Base-by-base conservation (phyloP, 2,329 filamentous ascomycete species). In the Hypomyces rosellus region DNA sequence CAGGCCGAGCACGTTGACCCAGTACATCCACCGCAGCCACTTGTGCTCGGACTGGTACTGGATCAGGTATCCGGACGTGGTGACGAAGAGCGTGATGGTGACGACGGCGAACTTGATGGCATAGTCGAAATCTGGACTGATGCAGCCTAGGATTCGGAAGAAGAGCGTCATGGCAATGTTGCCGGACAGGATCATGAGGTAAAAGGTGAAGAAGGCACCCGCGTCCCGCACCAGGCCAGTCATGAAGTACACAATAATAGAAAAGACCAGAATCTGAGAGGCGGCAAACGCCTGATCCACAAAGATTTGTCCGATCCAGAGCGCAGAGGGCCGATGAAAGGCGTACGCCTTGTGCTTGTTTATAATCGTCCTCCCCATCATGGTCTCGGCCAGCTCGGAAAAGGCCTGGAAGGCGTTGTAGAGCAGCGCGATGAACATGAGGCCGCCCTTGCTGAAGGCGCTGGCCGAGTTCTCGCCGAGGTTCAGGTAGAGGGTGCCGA, bases 391-490 rank as follows among this genome's bases (percentile, higher is more conserved):
- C 0, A 95, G 69, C 65, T 95, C 89, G 0, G 85, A 81, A 62
- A 93, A 91, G 20, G 89, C 87, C 62, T 89, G 84, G 67, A 95
- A 92, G n/a, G 86, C 86, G 65, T 92, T 92, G 76, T 92, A 92
- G 4, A 95, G 70, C 2, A 95, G 77, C 18, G 86, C 74, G 48
- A 90, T 82, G 69, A 95, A 95, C 46, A 95, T 73, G 1, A 92
- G 78, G 72, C 88, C 89, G 55, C 88, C 88, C 64, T 89, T 83
- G 57, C 84, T 87, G 68, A 93, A 95, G 3, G 88, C 86, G 37
- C 84, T 88, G 33, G 81, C 80, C 1, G 80, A 82, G 0, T 76
- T 82, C 46, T 81, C 67, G 1, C 82, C 81, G 34, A 89, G 77
- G 34, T 89, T 74, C 52, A 89, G 76, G 74, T 86, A 95, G 4